Base-by-base conservation (phyloP, 495 filamentous ascomycete species). In the Xylaria telfairii region DNA sequence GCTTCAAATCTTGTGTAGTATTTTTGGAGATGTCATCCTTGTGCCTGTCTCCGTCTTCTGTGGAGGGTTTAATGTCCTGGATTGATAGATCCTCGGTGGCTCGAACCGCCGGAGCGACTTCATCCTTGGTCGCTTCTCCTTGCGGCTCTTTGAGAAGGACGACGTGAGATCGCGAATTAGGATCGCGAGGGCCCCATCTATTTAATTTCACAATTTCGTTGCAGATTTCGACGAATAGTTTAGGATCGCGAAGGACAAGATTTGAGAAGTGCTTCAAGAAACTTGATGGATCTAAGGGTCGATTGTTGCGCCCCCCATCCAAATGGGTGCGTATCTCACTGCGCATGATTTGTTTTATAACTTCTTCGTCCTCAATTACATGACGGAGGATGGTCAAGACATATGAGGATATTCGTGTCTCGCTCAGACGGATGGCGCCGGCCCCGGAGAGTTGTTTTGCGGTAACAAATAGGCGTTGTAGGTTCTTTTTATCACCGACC, bases 391-490 rank as follows among this genome's bases (percentile, higher is more conserved):
- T 90, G 28, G 96, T 82, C 88, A 98, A 91, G 66, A 98, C 90
- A 73, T 83, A 79, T 47, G 84, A 81, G 5, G 81, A 75, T 59
- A 85, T 83, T 59, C 77, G 76, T 10, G 90, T 87, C 72, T 91
- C 90, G 74, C 92, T 93, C 6, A 98, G 85, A 61, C 90, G 90
- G 28, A 91, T 85, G 66, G 92, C 92, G 26, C 90, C 91, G 32
- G 88, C 86, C 32, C 91, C 92, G 28, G 93, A 91, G 51, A 97
- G 87, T 75, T 97, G 95, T 77, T 94, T 95, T 49, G 96, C 88
- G 92, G 97, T 97, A 21, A 97, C 87, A 78, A 99, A 98, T 19
- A 99, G 83, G 24, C 92, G 88, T 76, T 95, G 92, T 65, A 99
- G 84, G 72, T 95, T 95, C 68, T 90, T 91, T 81, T 95, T 97